Conservation (phyloP, 768 basidiomycete genomes). For the Kockovaella imperatae region DNA sequence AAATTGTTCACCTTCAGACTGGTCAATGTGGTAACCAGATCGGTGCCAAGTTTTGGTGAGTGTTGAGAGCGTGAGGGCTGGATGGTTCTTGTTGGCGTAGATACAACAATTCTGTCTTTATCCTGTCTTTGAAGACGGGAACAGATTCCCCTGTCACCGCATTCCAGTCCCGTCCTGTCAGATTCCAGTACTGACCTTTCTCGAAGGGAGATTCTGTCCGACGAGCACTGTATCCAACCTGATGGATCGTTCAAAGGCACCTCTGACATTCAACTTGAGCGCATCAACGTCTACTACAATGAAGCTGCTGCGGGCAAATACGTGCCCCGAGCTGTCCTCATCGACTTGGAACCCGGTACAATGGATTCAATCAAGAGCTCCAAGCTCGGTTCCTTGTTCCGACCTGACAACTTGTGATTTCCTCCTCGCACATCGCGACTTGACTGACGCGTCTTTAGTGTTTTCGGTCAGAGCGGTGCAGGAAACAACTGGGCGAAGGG, state of each 20-base stretch:
- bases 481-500: conserved; percentile 99
- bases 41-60: conserved; percentile 54
- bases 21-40: conserved; percentile 99
- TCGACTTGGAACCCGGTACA: conserved; percentile 91
- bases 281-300: conserved; percentile 95
- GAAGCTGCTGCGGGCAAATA: conserved; percentile 93
- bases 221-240: conserved; percentile 91
- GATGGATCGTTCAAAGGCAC: conserved; percentile 89
- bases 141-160: too few relatives aligned
- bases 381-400: conserved; percentile 84
- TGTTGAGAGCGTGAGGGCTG: too few relatives aligned
- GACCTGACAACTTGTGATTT: conserved; percentile 78
- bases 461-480: conserved; percentile 95
- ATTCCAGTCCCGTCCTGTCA: conserved; percentile 9
- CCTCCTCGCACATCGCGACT: not conserved
- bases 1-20: conserved; percentile 99
- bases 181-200: conserved; percentile 63
- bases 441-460: conserved; percentile 43
- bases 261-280: conserved; percentile 89
- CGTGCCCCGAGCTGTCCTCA: conserved; percentile 93
- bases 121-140: too few relatives aligned
- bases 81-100: too few relatives aligned
- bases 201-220: conserved; percentile 97
- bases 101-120: too few relatives aligned
- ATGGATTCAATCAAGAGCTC: conserved; percentile 48